Evolutionary conservation across 2,329 filamentous ascomycete genomes (phyloP), one percentile per base, ranked within the genome.

Genomic region (Pseudomassariella vexata): DNA sequence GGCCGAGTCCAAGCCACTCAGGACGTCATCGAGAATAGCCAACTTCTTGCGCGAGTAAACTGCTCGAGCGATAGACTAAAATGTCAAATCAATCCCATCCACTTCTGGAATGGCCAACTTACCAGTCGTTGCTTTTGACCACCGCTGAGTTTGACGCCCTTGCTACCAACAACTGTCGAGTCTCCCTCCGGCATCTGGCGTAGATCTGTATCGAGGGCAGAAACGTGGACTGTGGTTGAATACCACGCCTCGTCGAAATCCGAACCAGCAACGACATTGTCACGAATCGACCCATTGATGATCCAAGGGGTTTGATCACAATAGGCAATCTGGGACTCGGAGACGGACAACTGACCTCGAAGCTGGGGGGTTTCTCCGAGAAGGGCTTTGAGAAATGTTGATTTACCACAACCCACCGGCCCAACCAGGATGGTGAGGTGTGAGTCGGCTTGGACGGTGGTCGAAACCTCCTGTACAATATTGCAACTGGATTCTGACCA

Each of bases 131-230:
- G 35, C 19, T 46, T 45, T 28, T 54, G 50, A 8, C 50, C 50
- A 24, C 50, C 50, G 10, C 48, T 51, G 9, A 54, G 37, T 14
- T 41, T 49, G 28, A 54, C 41, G 8, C 50, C 49, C 31, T 48
- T 48, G 23, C 44, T 45, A 16, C 50, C 50, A 22, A 52, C 42
- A 6, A 46, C 25, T 2, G 48, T 48, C 14, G 38, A 36, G 27
- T 52, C 49, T 16, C 50, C 48, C n/a, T 45, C 32, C 2, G 47
- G 41, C 21, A 53, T 35, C 18, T 25, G 20, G 4, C 22, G 21
- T 11, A 46, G 19, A 31, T 46, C 44, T n/a, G 33, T 12, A 7
- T 38, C 29, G 3, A 46, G 34, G 7, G 38, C 41, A 19, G 39
- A 45, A 5, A 38, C 37, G 8, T 41, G 37, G 7, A 42, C 12